phyloP scores from a whole-genome alignment of 1,284 basidiomycete genomes.

The Austroboletus niveus region DNA sequence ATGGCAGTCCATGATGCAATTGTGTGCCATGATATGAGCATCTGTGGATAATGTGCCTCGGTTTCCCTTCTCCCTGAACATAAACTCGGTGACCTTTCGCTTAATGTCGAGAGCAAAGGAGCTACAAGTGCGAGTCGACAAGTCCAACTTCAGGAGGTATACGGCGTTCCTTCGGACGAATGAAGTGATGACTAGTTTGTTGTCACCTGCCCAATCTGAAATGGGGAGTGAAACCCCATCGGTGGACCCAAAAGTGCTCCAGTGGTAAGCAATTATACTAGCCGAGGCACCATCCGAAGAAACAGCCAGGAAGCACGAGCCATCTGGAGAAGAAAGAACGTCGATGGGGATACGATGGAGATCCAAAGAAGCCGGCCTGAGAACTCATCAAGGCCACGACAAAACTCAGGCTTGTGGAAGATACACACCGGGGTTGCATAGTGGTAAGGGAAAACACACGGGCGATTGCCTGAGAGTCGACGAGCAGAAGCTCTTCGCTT shows the following conservation, averaged over 20 bases:
- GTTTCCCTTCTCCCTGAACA: slow-evolving; percentile 42
- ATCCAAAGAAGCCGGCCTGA: slow-evolving; percentile 47
- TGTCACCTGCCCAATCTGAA: neutral
- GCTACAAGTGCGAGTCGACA: slow-evolving; percentile 26
- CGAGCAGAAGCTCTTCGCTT: slow-evolving; percentile 47
- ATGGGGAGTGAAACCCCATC: slow-evolving; percentile 19
- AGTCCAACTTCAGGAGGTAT: slow-evolving; percentile 43
- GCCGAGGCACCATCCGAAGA: slow-evolving; percentile 51
- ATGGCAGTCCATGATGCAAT: slow-evolving; percentile 55
- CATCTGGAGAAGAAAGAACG: slow-evolving; percentile 6
- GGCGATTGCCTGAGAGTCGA: slow-evolving; percentile 41
- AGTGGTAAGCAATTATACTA: slow-evolving; percentile 32
- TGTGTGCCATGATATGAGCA: slow-evolving; percentile 33
- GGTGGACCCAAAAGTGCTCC: slow-evolving; percentile 22
- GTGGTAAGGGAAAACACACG: slow-evolving; percentile 51
- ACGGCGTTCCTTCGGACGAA: slow-evolving; percentile 40
- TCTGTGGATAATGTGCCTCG: neutral
- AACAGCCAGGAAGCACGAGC: slow-evolving; percentile 27
- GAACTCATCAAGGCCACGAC: neutral
- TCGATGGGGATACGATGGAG: slow-evolving; percentile 19
- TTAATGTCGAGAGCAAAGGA: slow-evolving; percentile 53
- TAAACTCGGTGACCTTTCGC: slow-evolving; percentile 52
- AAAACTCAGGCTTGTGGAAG: neutral
- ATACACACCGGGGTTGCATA: slow-evolving; percentile 47
- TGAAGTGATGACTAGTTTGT: slow-evolving; percentile 38